phyloP scores from a whole-genome alignment of 1,284 basidiomycete species.

The Pulveroboletus sp. region DNA sequence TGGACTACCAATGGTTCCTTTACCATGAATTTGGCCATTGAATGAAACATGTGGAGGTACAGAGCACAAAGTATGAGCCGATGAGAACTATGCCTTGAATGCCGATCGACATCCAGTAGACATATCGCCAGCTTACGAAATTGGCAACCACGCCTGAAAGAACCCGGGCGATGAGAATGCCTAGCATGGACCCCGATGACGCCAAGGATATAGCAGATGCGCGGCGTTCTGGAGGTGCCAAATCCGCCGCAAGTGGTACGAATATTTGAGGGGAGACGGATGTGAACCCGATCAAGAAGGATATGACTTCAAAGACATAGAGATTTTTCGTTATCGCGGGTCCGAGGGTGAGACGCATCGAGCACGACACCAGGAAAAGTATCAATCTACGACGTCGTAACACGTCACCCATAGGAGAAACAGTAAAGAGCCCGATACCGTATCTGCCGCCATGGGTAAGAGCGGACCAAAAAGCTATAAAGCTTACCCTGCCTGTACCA shows the following conservation, averaged over 20 bases:
- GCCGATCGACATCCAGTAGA: slow-evolving; percentile 64
- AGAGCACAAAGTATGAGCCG: slow-evolving; percentile 55
- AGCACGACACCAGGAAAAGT: slow-evolving; percentile 46
- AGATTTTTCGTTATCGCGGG: slow-evolving; percentile 52
- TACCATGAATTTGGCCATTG: slow-evolving; percentile 61
- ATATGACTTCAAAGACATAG: slow-evolving; percentile 52
- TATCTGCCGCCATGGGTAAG: slow-evolving; percentile 40
- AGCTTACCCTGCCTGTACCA: slow-evolving; percentile 48
- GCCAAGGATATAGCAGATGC: slow-evolving; percentile 66
- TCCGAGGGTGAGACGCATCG: slow-evolving; percentile 52
- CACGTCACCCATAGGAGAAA: slow-evolving; percentile 65
- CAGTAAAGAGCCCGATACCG: slow-evolving; percentile 55
- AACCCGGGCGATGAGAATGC: slow-evolving; percentile 65
- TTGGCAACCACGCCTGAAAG: slow-evolving; percentile 64
- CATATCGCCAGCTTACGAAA: slow-evolving; percentile 57
- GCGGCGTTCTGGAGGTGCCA: slow-evolving; percentile 61
- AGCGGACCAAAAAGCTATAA: background rate
- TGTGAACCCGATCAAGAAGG: slow-evolving; percentile 55
- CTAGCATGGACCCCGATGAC: slow-evolving; percentile 62
- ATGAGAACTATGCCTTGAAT: slow-evolving; percentile 51
- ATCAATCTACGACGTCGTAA: slow-evolving; percentile 57
- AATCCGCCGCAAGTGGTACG: slow-evolving; percentile 61
- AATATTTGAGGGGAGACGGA: slow-evolving; percentile 57
- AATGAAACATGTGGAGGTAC: slow-evolving; percentile 58
- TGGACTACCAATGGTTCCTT: slow-evolving; percentile 70